Conservation (phyloP, 2,329 filamentous ascomycete species). For the Hypoxylon sp. region DNA sequence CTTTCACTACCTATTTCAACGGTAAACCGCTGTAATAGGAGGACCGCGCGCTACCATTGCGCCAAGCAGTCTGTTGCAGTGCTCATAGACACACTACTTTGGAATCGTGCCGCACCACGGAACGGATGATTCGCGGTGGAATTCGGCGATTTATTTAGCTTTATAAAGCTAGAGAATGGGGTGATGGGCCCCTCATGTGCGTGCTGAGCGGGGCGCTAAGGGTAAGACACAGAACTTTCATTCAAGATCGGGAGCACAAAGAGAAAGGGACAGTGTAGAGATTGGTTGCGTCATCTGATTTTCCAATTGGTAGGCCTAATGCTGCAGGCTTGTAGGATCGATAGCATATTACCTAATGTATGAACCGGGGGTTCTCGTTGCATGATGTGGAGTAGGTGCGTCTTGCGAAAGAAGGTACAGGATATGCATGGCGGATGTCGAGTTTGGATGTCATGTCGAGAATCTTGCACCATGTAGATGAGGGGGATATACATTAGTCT, state of each 20-base stretch:
- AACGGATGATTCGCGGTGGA: constrained; percentile 2
- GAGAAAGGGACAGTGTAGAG: neutral
- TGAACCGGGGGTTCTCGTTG: neutral
- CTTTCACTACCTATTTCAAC: constrained; percentile 44
- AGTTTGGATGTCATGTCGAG: neutral
- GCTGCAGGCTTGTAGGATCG: neutral
- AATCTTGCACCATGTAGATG: neutral
- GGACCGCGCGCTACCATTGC: constrained; percentile 53
- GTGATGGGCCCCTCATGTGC: neutral
- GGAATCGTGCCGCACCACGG: neutral
- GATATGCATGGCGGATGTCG: neutral
- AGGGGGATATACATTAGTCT: neutral
- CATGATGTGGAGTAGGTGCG: neutral
- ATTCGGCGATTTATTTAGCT: constrained; percentile 9
- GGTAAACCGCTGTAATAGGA: constrained; percentile 49
- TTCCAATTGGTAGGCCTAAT: constrained; percentile 2
- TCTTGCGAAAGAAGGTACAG: too few species aligned
- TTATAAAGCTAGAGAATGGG: constrained; percentile 6
- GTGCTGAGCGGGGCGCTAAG: neutral
- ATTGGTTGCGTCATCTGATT: constrained; percentile 10
- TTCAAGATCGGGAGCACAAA: neutral
- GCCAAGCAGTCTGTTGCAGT: constrained; percentile 38
- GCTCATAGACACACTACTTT: neutral
- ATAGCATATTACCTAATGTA: neutral
- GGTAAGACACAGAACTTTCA: constrained; percentile 1